Evolutionary conservation across 1,139 yeast species (phyloP).

Genomic region (Kodamaea arcana): DNA sequence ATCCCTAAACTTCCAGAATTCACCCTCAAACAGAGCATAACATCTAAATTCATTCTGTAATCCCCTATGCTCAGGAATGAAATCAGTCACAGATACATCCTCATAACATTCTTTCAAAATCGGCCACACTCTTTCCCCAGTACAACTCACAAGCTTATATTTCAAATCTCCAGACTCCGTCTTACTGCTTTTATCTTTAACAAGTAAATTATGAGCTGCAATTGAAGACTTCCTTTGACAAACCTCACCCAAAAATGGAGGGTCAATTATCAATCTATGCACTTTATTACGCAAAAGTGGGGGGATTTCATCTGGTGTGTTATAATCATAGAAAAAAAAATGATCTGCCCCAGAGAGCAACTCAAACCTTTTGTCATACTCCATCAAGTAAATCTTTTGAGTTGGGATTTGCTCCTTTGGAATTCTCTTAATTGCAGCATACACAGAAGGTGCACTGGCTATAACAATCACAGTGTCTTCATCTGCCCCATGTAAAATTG

Average conservation of each 20-base stretch:
- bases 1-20: slow-evolving; percentile 37
- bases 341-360: slow-evolving; percentile 63
- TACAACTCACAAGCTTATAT: slow-evolving; percentile 62
- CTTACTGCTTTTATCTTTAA: slow-evolving; percentile 30
- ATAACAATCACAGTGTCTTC: slow-evolving; percentile 65
- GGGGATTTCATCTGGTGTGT: slow-evolving; percentile 63
- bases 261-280: slow-evolving; percentile 77
- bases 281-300: slow-evolving; percentile 54
- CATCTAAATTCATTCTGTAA: slow-evolving; percentile 85
- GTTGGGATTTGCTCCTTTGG: slow-evolving; percentile 57
- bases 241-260: slow-evolving; percentile 78
- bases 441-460: slow-evolving; percentile 89
- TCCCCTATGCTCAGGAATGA: slow-evolving; percentile 78
- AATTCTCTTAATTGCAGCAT: slow-evolving; percentile 67
- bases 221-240: slow-evolving; percentile 74
- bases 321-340: slow-evolving; percentile 73
- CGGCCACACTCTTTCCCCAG: slow-evolving; percentile 83
- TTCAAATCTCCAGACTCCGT: slow-evolving; percentile 39
- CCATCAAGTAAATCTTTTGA: slow-evolving; percentile 66
- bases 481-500: slow-evolving; percentile 72
- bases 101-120: slow-evolving; percentile 61
- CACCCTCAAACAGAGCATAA: slow-evolving; percentile 67
- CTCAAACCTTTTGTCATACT: slow-evolving; percentile 72
- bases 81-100: slow-evolving; percentile 58
- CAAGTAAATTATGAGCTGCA: slow-evolving; percentile 62